Evolutionary conservation across 768 basidiomycete species (phyloP), one percentile per base, ranked within the genome.

Genomic region (Kondoa subrosea): DNA sequence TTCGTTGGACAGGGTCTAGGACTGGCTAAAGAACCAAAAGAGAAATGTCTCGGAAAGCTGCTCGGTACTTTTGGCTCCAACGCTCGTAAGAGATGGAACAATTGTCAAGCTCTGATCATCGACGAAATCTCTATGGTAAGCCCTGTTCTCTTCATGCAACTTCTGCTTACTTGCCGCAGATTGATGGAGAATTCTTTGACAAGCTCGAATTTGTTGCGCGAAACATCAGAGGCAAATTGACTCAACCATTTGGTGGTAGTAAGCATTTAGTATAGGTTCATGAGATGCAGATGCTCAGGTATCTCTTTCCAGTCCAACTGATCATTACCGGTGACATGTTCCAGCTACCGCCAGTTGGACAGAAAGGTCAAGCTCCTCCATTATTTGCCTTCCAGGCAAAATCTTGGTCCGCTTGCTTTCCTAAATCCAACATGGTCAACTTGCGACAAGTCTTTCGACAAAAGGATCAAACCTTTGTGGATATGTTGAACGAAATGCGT

Each of bases 401-500:
- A 21, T 76, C 78, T 65, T 96, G 95, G 95, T 78, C 77, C 34
- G 77, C 85, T 71, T 50, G 40, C 40, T 50, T 50, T 21, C 80
- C 85, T 1, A 83, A 96, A 71, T 79, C 85, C 68, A 81, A 85
- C 70, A 91, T 87, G 0, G 91, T 90, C 75, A 97, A 96, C 75
- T 81, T 99, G 33, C 91, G 88, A 0, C 88, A 91, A 75, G 93
- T 97, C 34, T 97, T 96, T 81, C 81, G 93, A 67, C 93, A 99
- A 77, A 86, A 84, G 64, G 91, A 95, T 76, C 85, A 87, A 77
- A 91, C 84, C 65, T 96, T 99, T 74, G 83, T 99, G 63, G 82
- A 89, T 76, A 97, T 97, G 91, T 80, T 97, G 64, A 99, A 96
- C 75, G 91, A 97, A 76, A 97, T 97, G 95, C 85, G 95, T 17